These are phyloP conservation scores for Pyracantha coccinea DNA, from an alignment of 331 rosid genomes.

Conservation along the genomic window DNA sequence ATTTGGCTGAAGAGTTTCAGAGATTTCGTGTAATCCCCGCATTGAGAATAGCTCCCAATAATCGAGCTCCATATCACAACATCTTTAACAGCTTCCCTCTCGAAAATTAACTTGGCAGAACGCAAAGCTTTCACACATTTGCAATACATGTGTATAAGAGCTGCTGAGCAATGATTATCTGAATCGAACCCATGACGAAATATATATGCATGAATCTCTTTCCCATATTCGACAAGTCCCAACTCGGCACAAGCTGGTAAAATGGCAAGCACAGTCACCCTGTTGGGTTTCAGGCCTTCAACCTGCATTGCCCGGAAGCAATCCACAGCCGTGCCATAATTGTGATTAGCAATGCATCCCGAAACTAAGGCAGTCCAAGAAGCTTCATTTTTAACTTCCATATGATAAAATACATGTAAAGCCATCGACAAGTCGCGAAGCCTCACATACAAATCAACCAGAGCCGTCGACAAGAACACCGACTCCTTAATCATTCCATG, in stretches of 20 bases:
- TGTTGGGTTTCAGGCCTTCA: slow-evolving; percentile 41
- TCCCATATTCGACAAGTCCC: slow-evolving; percentile 32
- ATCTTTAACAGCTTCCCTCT: slow-evolving; percentile 37
- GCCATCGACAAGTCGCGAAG: slow-evolving; percentile 28
- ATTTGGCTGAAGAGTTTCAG: slow-evolving; percentile 43
- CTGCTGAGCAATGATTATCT: slow-evolving; percentile 43
- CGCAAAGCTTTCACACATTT: slow-evolving; percentile 26
- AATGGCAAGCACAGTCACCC: slow-evolving; percentile 37
- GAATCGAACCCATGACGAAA: slow-evolving; percentile 39
- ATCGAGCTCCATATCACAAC: slow-evolving; percentile 63
- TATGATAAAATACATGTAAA: slow-evolving; percentile 32
- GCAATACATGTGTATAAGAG: slow-evolving; percentile 48
- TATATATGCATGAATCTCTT: slow-evolving; percentile 54
- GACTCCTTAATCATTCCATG: slow-evolving; percentile 37
- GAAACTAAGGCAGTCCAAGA: slow-evolving; percentile 60
- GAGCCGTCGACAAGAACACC: slow-evolving; percentile 34
- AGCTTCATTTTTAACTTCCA: slow-evolving; percentile 42
- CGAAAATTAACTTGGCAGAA: slow-evolving; percentile 37
- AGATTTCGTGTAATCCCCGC: slow-evolving; percentile 35
- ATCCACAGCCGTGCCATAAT: slow-evolving; percentile 26
- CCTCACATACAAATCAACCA: slow-evolving; percentile 50
- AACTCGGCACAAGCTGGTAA: slow-evolving; percentile 49
- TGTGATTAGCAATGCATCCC: slow-evolving; percentile 29
- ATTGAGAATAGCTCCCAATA: slow-evolving; percentile 42
- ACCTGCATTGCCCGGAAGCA: slow-evolving; percentile 46